Percentiles rank a stretch among this genome's conserved stretches.
These are phyloP conservation scores for Neonectria hederae DNA, from an alignment of 2,329 filamentous ascomycete species.

Conservation along the genomic window DNA sequence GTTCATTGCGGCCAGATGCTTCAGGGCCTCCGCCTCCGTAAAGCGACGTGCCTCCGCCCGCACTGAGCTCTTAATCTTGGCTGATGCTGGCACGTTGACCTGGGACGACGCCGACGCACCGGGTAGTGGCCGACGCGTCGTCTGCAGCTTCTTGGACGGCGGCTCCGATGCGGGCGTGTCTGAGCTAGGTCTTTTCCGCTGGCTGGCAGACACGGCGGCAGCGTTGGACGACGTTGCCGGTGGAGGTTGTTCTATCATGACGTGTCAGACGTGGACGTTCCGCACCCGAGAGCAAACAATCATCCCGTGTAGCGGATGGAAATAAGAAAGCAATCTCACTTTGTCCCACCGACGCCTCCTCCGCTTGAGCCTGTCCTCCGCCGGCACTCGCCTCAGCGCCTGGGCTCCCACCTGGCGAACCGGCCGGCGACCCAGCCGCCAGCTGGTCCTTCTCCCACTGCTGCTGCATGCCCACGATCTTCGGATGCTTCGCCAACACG, in stretches of 20 bases:
- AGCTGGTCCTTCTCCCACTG: constrained; percentile 41
- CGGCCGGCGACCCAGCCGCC: background rate
- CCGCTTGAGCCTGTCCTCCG: background rate
- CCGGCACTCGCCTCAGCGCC: background rate
- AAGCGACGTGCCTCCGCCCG: constrained; percentile 29
- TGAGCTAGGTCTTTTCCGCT: background rate
- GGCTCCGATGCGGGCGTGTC: background rate
- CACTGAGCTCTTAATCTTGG: background rate
- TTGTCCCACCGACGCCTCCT: background rate
- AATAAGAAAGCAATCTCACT: background rate
- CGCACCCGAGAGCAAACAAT: background rate
- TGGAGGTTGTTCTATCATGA: background rate
- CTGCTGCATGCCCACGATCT: constrained; percentile 43
- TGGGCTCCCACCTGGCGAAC: background rate
- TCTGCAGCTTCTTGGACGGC: constrained; percentile 2
- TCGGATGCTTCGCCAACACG: constrained; percentile 29
- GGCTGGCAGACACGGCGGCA: background rate
- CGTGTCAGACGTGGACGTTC: background rate
- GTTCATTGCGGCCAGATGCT: constrained; percentile 20
- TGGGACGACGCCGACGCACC: background rate
- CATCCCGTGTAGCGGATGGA: background rate
- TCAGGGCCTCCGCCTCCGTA: constrained; percentile 33
- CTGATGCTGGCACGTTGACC: background rate
- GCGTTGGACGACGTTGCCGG: background rate
- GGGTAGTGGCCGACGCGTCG: background rate